These are phyloP conservation scores for Saccharomyces kudriavzevii DNA, from an alignment of 805 yeast genomes.

Conservation along the genomic window DNA sequence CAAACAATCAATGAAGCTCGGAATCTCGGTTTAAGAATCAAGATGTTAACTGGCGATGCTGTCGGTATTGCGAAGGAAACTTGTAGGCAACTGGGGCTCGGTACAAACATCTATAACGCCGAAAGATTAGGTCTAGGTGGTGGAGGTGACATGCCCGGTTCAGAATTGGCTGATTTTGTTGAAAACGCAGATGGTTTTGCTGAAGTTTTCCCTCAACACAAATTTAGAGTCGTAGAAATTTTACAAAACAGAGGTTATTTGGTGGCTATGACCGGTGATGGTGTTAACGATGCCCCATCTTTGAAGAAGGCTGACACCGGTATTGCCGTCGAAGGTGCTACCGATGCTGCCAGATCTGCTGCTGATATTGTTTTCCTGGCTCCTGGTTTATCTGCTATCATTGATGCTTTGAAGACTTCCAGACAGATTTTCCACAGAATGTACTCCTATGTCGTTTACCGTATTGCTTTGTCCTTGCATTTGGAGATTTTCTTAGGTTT, in stretches of 20 bases:
- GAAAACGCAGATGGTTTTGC: constrained; percentile 98
- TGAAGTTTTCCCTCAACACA: constrained; percentile 97
- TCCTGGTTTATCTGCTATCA: constrained; percentile 91
- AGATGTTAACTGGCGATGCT: constrained; percentile 99
- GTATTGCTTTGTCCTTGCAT: constrained; percentile 92
- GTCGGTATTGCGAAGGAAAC: constrained; percentile 98
- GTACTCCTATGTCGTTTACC: constrained; percentile 97
- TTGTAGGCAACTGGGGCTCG: constrained; percentile 94
- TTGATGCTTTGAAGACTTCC: constrained; percentile 89
- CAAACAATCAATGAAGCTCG: constrained; percentile 88
- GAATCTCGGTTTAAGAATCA: constrained; percentile 84
- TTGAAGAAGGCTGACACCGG: constrained; percentile 94
- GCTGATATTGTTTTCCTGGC: constrained; percentile 94
- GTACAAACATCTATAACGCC: constrained; percentile 93
- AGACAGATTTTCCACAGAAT: constrained; percentile 98
- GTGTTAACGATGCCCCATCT: constrained; percentile 97
- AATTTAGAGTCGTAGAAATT: constrained; percentile 91
- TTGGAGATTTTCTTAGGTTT: constrained; percentile 91
- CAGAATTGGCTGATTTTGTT: constrained; percentile 94
- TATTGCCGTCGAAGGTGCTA: constrained; percentile 97
- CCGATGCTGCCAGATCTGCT: constrained; percentile 95
- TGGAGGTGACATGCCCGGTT: constrained; percentile 94
- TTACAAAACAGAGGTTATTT: constrained; percentile 92
- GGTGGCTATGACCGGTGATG: constrained; percentile 99
- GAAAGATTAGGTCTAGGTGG: constrained; percentile 95